A percentile compares a stretch with the other conserved stretches of the same genome.
Evolutionary conservation across 345 rosid genomes (phyloP).

Genomic region (Eucalyptus tenuipes): DNA sequence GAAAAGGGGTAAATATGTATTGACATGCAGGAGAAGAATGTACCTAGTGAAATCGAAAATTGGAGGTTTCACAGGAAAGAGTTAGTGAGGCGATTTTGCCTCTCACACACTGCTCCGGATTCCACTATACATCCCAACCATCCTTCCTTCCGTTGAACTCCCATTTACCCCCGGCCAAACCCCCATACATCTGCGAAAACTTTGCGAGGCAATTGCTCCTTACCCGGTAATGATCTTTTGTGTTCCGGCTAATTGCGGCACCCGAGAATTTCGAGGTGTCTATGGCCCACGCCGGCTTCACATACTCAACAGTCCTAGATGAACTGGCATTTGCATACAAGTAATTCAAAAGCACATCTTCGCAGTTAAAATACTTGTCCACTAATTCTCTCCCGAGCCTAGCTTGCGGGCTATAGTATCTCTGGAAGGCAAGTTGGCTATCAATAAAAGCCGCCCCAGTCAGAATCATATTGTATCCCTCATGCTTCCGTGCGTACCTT

Average conservation of each 20-base stretch:
- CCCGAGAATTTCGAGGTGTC: conserved; percentile 84
- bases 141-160: conserved; percentile 60
- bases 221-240: conserved; percentile 53
- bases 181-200: conserved; percentile 62
- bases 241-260: conserved; percentile 76
- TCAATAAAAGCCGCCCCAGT: conserved; percentile 96
- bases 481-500: conserved; percentile 55
- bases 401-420: conserved; percentile 57
- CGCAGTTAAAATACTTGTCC: conserved; percentile 68
- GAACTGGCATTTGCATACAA: conserved; percentile 75
- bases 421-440: conserved; percentile 35
- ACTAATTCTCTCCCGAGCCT: conserved; percentile 58
- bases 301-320: conserved; percentile 53
- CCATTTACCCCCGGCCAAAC: conserved; percentile 41
- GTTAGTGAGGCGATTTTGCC: neutral
- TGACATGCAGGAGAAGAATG: neutral
- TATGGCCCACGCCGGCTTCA: conserved; percentile 73
- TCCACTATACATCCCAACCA: conserved; percentile 78
- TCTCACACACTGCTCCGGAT: neutral
- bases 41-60: neutral
- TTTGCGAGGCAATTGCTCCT: conserved; percentile 62
- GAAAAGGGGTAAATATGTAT: neutral
- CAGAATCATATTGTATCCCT: conserved; percentile 84
- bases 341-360: conserved; percentile 75
- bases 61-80: neutral